These are phyloP conservation scores for Kalanchoe fedtschenkoi DNA, from an alignment of 164 flowering plant species.

Conservation along the genomic window DNA sequence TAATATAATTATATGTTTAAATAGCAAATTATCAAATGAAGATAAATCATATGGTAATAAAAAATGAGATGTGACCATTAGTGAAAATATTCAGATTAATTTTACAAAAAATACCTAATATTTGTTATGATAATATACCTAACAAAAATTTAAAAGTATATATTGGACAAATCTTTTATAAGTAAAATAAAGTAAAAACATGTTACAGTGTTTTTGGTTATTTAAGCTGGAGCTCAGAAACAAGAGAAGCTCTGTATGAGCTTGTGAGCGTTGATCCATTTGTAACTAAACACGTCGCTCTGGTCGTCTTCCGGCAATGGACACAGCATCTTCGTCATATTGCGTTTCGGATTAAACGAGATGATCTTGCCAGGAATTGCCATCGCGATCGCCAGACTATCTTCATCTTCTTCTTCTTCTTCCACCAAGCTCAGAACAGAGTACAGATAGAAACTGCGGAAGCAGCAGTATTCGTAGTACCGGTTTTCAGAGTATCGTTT, in stretches of 20 bases:
- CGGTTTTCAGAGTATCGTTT: neutral
- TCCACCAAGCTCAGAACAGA: slow-evolving; percentile 1
- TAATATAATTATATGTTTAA: too few species aligned
- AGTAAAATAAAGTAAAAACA: too few species aligned
- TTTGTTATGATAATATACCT: too few species aligned
- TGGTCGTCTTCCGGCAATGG: neutral
- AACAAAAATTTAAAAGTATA: too few species aligned
- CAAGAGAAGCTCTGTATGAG: neutral
- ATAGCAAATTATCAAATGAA: too few species aligned
- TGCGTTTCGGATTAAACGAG: neutral
- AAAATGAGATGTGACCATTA: too few species aligned
- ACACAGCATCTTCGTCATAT: neutral
- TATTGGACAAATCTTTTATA: too few species aligned
- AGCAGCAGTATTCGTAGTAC: neutral
- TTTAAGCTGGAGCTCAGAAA: neutral
- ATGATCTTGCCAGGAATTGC: slow-evolving; percentile 1
- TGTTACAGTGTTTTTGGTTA: too few species aligned
- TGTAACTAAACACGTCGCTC: neutral
- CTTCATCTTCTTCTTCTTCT: neutral
- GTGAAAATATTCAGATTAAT: too few species aligned
- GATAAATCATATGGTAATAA: too few species aligned
- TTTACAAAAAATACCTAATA: too few species aligned
- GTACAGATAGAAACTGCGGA: neutral
- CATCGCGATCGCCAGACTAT: neutral
- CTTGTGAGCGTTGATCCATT: slow-evolving; percentile 4